phyloP scores from a whole-genome alignment of 1,284 basidiomycete species.

The Trichosporon ovoides region DNA sequence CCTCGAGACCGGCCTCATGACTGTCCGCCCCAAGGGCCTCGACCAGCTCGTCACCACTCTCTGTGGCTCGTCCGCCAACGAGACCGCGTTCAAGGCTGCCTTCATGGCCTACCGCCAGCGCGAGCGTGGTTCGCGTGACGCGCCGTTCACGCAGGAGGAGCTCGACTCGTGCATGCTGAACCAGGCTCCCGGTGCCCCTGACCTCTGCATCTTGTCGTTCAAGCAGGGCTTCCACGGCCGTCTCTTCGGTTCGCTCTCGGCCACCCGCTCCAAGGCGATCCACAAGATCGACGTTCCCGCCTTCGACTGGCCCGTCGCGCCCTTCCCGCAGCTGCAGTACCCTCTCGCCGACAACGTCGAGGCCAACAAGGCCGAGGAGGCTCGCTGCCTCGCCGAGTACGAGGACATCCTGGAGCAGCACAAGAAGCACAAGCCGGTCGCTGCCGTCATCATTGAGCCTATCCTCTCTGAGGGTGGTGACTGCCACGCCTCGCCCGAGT shows the following conservation, averaged over 20 bases:
- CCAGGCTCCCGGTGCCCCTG: conserved; percentile 52
- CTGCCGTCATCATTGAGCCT: conserved; percentile 57
- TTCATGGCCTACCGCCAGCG: conserved; percentile 49
- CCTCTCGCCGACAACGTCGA: conserved; percentile 49
- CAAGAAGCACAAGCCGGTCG: conserved; percentile 51
- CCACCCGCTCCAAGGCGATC: conserved; percentile 52
- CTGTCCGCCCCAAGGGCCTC: conserved; percentile 53
- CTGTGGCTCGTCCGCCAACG: conserved; percentile 48
- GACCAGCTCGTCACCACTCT: conserved; percentile 50
- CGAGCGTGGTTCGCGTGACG: conserved; percentile 28
- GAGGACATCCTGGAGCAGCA: conserved; percentile 40
- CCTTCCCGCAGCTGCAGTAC: conserved; percentile 55
- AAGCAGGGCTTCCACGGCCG: conserved; percentile 54
- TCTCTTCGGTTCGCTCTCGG: conserved; percentile 52
- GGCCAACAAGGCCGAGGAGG: conserved; percentile 50
- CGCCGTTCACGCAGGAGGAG: conserved; percentile 38
- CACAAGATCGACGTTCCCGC: conserved; percentile 58
- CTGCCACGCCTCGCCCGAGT: conserved; percentile 53
- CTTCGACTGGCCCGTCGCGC: conserved; percentile 55
- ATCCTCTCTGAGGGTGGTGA: conserved; percentile 57
- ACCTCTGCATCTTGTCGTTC: conserved; percentile 54
- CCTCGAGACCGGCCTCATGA: conserved; percentile 52
- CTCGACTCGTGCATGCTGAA: conserved; percentile 54
- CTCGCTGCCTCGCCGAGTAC: conserved; percentile 37
- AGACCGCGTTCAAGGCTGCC: conserved; percentile 56